Conservation (phyloP, 768 basidiomycete genomes). For the Boletus vinaceobasis region DNA sequence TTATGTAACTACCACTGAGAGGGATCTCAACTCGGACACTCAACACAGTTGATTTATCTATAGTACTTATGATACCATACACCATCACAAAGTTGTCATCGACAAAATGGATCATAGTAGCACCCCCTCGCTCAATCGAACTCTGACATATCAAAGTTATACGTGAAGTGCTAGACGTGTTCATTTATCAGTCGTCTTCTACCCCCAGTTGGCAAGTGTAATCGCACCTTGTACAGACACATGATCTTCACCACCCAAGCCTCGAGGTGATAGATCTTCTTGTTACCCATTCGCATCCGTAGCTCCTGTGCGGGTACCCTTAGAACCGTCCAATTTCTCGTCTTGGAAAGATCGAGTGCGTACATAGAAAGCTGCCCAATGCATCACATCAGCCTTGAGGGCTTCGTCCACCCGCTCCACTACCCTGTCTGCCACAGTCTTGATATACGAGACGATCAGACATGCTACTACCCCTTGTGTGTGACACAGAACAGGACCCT, state of each 20-base stretch:
- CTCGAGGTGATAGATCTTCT: constrained; percentile 95
- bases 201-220: neutral
- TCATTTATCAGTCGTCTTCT: neutral
- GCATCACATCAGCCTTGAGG: constrained; percentile 90
- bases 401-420: constrained; percentile 86
- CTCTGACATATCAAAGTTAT: constrained; percentile 34
- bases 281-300: constrained; percentile 90
- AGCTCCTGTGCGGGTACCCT: constrained; percentile 59
- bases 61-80: neutral
- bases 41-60: neutral
- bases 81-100: neutral
- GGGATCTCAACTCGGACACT: neutral
- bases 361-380: constrained; percentile 97
- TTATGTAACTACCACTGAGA: neutral
- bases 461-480: neutral
- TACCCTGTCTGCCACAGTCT: constrained; percentile 91
- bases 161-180: constrained; percentile 28
- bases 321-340: neutral
- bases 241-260: constrained; percentile 97
- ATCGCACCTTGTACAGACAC: constrained; percentile 76
- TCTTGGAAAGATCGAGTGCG: constrained; percentile 26
- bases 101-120: neutral
- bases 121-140: constrained; percentile 22
- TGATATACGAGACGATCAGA: constrained; percentile 1
- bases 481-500: constrained; percentile 10